phyloP scores from a whole-genome alignment of 73 alveolate genomes.

The Symbiodinium natans region DNA sequence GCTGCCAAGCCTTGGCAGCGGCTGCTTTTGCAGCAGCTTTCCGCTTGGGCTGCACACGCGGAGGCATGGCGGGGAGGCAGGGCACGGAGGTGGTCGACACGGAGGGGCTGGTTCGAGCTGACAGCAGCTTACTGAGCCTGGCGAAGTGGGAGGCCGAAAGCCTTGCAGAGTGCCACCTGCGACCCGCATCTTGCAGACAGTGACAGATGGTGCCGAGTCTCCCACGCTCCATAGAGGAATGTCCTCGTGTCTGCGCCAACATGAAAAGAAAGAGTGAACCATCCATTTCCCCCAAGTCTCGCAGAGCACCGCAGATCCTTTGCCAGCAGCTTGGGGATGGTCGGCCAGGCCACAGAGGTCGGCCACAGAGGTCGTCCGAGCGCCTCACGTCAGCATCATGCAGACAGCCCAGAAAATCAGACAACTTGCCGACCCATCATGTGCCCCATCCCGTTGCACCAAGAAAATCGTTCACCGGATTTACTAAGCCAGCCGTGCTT shows the following conservation, averaged over 20 bases:
- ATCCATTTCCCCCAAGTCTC: not conserved
- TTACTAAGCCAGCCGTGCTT: not conserved
- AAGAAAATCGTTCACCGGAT: not conserved
- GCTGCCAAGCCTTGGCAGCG: not conserved
- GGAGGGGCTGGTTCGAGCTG: not conserved
- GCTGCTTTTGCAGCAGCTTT: constrained; percentile 27
- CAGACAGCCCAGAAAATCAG: no score
- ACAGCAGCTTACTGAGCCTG: not conserved
- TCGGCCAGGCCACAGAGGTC: constrained; percentile 79
- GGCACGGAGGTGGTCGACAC: not conserved
- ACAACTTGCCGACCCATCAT: no score
- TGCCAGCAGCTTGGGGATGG: constrained; percentile 25
- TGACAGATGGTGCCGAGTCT: not conserved
- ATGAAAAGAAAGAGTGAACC: not conserved
- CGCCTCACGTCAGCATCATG: not conserved
- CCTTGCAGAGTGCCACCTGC: no score
- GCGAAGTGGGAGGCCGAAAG: no score
- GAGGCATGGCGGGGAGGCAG: not conserved
- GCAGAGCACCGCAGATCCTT: not conserved
- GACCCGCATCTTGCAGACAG: no score
- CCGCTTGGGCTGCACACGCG: constrained; percentile 63
- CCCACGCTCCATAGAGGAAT: constrained; percentile 32
- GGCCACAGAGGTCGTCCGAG: constrained; percentile 13
- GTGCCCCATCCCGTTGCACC: no score
- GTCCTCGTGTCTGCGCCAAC: constrained; percentile 1